Conservation (phyloP, 2,329 filamentous ascomycete species). For the Epichloe coenophiala region DNA sequence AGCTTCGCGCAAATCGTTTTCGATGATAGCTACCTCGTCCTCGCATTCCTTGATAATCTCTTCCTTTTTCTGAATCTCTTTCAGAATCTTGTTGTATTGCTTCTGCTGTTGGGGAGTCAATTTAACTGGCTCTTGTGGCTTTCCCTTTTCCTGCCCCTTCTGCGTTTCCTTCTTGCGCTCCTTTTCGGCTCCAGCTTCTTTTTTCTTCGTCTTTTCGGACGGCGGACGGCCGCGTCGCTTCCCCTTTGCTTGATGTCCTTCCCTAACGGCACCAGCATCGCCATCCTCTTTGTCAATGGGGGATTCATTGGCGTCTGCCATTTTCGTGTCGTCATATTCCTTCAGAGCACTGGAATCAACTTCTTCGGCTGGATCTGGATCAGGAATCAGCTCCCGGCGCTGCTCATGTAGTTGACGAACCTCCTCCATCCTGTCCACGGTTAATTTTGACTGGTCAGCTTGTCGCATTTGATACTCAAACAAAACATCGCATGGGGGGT, state of each 20-base stretch:
- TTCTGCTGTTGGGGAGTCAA: constrained; percentile 63
- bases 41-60: constrained; percentile 69
- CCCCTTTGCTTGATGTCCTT: constrained; percentile 41
- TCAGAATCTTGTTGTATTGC: constrained; percentile 74
- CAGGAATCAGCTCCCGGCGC: constrained; percentile 57
- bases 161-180: constrained; percentile 63
- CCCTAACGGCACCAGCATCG: constrained; percentile 56
- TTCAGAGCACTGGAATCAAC: constrained; percentile 31
- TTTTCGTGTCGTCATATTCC: constrained; percentile 44
- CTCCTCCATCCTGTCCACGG: constrained; percentile 46
- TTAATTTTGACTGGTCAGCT: not conserved
- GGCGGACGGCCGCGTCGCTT: constrained; percentile 44
- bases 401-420: constrained; percentile 58
- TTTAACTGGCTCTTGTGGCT: constrained; percentile 51
- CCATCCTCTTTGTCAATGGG: constrained; percentile 41
- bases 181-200: constrained; percentile 36
- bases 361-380: constrained; percentile 56
- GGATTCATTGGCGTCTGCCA: constrained; percentile 51
- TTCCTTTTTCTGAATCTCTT: constrained; percentile 86
- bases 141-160: constrained; percentile 35
- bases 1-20: constrained; percentile 86
- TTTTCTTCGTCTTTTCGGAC: constrained; percentile 59
- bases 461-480: not conserved
- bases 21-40: constrained; percentile 69
- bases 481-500: constrained; percentile 2